These are phyloP conservation scores for Umbelopsis sp. DNA, from an alignment of 192 early-diverging fungal species.

Conservation along the genomic window DNA sequence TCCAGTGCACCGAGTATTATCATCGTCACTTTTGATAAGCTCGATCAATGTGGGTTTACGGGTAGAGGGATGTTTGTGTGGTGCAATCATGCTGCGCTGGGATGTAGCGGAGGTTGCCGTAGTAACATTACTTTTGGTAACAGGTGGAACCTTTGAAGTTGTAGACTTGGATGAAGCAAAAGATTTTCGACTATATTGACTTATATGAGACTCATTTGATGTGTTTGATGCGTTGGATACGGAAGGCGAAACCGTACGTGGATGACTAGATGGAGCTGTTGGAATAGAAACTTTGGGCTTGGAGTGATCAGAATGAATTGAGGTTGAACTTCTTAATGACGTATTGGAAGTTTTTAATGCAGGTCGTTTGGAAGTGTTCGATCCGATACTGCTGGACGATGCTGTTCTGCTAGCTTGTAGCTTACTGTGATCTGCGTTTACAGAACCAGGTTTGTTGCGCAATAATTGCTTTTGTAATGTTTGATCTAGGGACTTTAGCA, in stretches of 20 bases:
- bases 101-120: neutral
- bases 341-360: neutral
- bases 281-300: neutral
- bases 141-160: neutral
- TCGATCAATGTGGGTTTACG: neutral
- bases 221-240: slow-evolving; percentile 14
- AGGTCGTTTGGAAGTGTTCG: neutral
- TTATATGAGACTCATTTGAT: slow-evolving; percentile 9
- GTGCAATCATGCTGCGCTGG: neutral
- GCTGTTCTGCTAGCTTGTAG: slow-evolving; percentile 3
- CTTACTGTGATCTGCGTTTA: neutral
- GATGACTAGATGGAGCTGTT: neutral
- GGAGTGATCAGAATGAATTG: slow-evolving; percentile 10
- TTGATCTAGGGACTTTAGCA: slow-evolving; percentile 1
- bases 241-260: slow-evolving; percentile 6
- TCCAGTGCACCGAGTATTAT: neutral
- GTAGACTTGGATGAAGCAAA: neutral
- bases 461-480: neutral
- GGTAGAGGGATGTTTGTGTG: neutral
- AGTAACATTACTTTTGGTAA: neutral
- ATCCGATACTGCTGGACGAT: neutral
- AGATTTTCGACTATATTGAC: neutral
- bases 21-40: slow-evolving; percentile 7
- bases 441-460: neutral
- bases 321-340: neutral